Percentiles rank a stretch among this genome's conserved stretches.
phyloP scores from a whole-genome alignment of 208 protist genomes.

The Wallacemonas rigidus region DNA sequence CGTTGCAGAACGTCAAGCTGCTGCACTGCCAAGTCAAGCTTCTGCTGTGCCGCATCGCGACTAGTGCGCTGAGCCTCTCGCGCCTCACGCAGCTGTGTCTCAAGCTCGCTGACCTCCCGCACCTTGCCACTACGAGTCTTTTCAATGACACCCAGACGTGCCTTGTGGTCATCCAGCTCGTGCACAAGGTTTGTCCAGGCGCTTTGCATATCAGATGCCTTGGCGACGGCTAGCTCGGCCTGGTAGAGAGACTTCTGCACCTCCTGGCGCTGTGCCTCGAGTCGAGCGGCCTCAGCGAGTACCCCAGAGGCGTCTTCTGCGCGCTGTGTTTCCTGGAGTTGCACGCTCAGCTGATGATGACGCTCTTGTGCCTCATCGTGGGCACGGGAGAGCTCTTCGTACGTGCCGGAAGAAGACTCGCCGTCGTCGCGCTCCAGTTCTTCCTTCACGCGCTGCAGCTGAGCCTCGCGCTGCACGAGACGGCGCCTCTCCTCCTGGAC shows the following conservation, averaged over 20 bases:
- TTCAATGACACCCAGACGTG: conserved; percentile 41
- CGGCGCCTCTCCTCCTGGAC: conserved; percentile 20
- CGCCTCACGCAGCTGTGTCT: conserved; percentile 27
- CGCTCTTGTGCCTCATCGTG: conserved; percentile 52
- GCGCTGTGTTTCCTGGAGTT: conserved; percentile 61
- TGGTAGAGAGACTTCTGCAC: conserved; percentile 41
- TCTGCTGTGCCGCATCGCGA: conserved; percentile 15
- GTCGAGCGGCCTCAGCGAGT: conserved; percentile 14
- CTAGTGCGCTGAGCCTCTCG: conserved; percentile 16
- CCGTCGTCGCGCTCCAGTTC: conserved; percentile 21
- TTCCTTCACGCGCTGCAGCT: conserved; percentile 10
- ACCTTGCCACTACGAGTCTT: conserved; percentile 15
- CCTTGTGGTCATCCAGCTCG: conserved; percentile 33
- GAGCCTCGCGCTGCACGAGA: conserved; percentile 18
- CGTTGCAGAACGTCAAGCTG: conserved; percentile 27
- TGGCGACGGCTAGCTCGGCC: conserved; percentile 37
- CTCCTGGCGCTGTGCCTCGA: conserved; percentile 33
- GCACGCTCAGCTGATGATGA: conserved; percentile 53
- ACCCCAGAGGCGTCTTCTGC: conserved; percentile 28
- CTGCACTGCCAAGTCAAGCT: conserved; percentile 21
- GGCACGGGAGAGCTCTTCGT: conserved; percentile 51
- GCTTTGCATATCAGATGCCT: conserved; percentile 46
- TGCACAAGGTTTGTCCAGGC: conserved; percentile 22
- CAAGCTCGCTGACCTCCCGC: conserved; percentile 12
- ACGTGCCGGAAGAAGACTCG: conserved; percentile 22